These are phyloP conservation scores for Cordyceps pruinosa DNA, from an alignment of 2,329 filamentous ascomycete genomes.

Conservation along the genomic window DNA sequence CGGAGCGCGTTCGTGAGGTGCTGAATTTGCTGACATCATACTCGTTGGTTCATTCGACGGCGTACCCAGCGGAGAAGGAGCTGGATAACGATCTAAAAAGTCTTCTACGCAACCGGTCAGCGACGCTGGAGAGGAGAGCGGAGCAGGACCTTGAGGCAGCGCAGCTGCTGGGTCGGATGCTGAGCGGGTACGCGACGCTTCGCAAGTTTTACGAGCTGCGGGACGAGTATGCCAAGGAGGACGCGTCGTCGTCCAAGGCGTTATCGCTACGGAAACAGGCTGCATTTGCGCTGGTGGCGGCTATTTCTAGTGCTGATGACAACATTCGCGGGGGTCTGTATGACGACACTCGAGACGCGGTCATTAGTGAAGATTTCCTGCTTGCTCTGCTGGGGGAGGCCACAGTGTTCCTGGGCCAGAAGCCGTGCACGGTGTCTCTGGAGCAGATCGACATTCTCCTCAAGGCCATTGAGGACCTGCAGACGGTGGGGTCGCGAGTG, in stretches of 20 bases:
- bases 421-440: conserved; percentile 50
- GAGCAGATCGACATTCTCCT: conserved; percentile 69
- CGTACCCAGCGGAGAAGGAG: conserved; percentile 64
- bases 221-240: conserved; percentile 41
- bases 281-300: conserved; percentile 68
- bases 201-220: conserved; percentile 87
- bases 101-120: conserved; percentile 65
- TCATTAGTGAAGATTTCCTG: conserved; percentile 83
- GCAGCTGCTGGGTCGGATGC: conserved; percentile 72
- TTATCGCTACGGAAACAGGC: conserved; percentile 60
- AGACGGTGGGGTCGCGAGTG: conserved; percentile 67
- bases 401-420: conserved; percentile 64
- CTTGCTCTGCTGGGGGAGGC: conserved; percentile 78
- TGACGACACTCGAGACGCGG: conserved; percentile 70
- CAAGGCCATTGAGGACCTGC: conserved; percentile 70
- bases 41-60: conserved; percentile 76
- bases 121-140: conserved; percentile 65
- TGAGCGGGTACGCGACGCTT: conserved; percentile 87
- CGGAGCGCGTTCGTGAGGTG: conserved; percentile 74
- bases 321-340: conserved; percentile 88
- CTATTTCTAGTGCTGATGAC: conserved; percentile 79
- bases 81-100: conserved; percentile 66
- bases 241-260: conserved; percentile 32
- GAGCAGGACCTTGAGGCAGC: conserved; percentile 74
- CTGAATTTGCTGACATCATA: conserved; percentile 82